Evolutionary conservation across 305 asterid genomes (phyloP).

Genomic region (Solanum chacoense): DNA sequence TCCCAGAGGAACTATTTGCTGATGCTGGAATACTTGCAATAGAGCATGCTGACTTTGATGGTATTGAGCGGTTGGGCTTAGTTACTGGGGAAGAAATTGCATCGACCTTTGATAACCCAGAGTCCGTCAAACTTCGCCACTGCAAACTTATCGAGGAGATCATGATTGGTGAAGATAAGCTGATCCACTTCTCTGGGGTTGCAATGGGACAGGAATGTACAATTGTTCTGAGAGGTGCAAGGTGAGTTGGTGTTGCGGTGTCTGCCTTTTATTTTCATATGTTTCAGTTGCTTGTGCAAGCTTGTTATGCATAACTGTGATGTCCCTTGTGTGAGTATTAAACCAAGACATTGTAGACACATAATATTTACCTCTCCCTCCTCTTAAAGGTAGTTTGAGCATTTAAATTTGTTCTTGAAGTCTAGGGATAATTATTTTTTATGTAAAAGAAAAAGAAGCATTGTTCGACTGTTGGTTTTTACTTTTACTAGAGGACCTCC

Average conservation of each 20-base stretch:
- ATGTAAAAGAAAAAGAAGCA: background rate
- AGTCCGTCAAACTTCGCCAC: constrained; percentile 89
- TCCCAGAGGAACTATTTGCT: constrained; percentile 91
- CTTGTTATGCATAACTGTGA: background rate
- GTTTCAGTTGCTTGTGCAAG: background rate
- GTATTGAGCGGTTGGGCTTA: constrained; percentile 85
- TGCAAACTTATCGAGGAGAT: constrained; percentile 93
- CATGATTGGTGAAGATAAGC: constrained; percentile 95
- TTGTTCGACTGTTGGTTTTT: background rate
- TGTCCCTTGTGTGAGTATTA: background rate
- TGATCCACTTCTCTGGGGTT: constrained; percentile 96
- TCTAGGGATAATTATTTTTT: background rate
- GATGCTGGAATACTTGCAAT: constrained; percentile 91
- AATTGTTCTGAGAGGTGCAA: constrained; percentile 91
- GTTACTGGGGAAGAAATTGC: constrained; percentile 98
- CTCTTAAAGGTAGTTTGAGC: background rate
- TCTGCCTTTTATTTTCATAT: background rate
- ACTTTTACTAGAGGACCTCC: constrained; percentile 1
- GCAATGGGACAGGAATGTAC: constrained; percentile 98
- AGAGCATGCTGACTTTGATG: constrained; percentile 99
- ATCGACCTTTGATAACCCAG: constrained; percentile 92
- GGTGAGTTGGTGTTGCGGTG: constrained; percentile 23
- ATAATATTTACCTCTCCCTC: background rate
- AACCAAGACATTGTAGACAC: background rate
- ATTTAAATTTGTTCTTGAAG: background rate